Evolutionary conservation across 108 stramenopile species (phyloP), one percentile per base, ranked within the genome.

Genomic region (Hondaea fermentalgiana): DNA sequence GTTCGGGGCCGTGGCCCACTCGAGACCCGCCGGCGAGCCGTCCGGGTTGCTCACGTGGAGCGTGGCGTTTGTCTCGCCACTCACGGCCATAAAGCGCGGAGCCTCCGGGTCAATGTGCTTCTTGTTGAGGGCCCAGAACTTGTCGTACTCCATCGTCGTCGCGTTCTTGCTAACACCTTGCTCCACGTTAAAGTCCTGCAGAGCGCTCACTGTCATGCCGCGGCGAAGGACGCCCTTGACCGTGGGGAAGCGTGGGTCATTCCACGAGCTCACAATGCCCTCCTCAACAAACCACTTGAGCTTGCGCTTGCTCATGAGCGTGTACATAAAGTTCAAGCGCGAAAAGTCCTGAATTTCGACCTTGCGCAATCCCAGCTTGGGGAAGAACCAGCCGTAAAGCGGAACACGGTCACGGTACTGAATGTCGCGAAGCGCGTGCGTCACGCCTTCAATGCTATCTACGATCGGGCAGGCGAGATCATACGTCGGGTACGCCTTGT

Each of bases 401-500:
- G 95, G 96, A 91, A 98, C 96, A 87, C 92, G 94, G 91, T 99
- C 99, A 90, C 98, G 97, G 95, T 99, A 99, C 91, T 99, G 98
- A 21, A 98, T 99, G 12, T 98, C 99, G 47, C 99, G 97, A 43
- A 98, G 90, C 6, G 98, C 98, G 92, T 99, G 99, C 6, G 97
- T 98, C 49, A 99, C 98, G 16, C 99, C 99, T 89, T 99, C 99
- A 35, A 99, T 87, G 19, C 93, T 93, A 92, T 99, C 99, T n/a
- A 99, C 98, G 90, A 99, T 98, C 58, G 99, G 99, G 93, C 99
- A 99, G 16, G 98, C 98, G 69, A 99, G 91, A 90, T 99, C 99
- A 87, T 99, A 99, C 12, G 99, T 99, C 6, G 99, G 99, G 91
- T 99, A 99, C 45, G 99, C 99, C 92, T 98, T 97, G 95, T 97